Evolutionary conservation across 768 basidiomycete genomes (phyloP), one percentile per base, ranked within the genome.

Genomic region (Tricholomella constricta): DNA sequence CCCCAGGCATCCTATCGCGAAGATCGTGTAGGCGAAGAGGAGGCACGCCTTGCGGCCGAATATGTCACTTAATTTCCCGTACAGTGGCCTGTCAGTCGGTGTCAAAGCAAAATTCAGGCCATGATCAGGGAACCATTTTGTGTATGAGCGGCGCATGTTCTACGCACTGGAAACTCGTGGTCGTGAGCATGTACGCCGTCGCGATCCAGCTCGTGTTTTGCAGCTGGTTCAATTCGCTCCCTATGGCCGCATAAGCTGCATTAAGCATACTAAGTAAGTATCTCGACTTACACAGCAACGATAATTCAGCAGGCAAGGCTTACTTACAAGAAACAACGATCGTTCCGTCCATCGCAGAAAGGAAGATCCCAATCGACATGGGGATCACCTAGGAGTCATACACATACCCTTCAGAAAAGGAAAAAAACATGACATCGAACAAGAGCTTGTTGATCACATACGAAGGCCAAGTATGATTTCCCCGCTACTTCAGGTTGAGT

Each of bases 171-270:
- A 85, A 82, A 52, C 78, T 81, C 0, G 84, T 81, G 34, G 81
- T 66, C 0, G 83, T 82, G 49, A 86, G 63, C 69, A 86, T 75
- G 60, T 85, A 85, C 0, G 79, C 78, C 0, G 84, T 85, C 3
- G 83, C 80, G 25, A 86, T 82, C 84, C 84, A 86, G 56, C 83
- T 84, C 0, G 83, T 83, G 51, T 79, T 84, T 55, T 85, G 81
- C 3, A 86, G 73, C 62, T 83, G 77, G 6, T 84, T 76, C 5
- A 86, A 67, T 56, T 85, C 83, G 60, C 77, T 81, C 22, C 81
- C 81, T 50, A 83, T 83, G 0, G 78, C 69, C 9, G 81, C 79
- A 55, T 80, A 82, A 0, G 80, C 78, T 78, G 49, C 15, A 22
- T 41, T 52, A 27, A 35, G 22, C 26, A 27, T 46, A 14, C n/a